Evolutionary conservation across 1,139 yeast genomes (phyloP).

Genomic region (Spencermartinsiella ligniputridi): DNA sequence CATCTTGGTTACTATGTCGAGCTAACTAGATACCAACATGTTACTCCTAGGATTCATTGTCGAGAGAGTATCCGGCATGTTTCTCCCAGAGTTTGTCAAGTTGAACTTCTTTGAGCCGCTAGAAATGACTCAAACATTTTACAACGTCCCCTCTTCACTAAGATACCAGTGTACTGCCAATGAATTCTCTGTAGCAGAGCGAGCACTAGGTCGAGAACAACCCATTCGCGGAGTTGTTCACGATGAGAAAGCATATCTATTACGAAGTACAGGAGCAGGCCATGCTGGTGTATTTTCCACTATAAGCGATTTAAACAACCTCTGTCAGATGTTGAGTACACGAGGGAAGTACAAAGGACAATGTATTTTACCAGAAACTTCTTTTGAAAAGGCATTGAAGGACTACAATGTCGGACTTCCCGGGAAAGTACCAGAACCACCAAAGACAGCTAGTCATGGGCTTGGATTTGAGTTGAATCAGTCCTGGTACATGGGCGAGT

Average conservation of each 20-base stretch:
- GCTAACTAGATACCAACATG: slow-evolving; percentile 8
- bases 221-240: slow-evolving; percentile 21
- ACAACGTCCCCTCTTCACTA: slow-evolving; percentile 2
- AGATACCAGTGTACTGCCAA: slow-evolving; percentile 13
- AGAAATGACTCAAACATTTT: slow-evolving; percentile 17
- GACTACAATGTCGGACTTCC: slow-evolving; percentile 15
- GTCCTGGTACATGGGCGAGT: slow-evolving; percentile 15
- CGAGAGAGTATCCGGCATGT: slow-evolving; percentile 12
- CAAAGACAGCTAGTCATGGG: slow-evolving; percentile 12
- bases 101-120: slow-evolving; percentile 11
- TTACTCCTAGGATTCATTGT: slow-evolving; percentile 15
- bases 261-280: slow-evolving; percentile 16
- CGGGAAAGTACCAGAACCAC: slow-evolving; percentile 8
- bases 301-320: slow-evolving; percentile 13
- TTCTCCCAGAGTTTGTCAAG: slow-evolving; percentile 11
- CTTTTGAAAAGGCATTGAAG: slow-evolving; percentile 13
- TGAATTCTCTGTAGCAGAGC: slow-evolving; percentile 15
- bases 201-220: slow-evolving; percentile 12
- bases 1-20: no score
- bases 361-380: slow-evolving; percentile 8
- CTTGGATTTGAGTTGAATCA: slow-evolving; percentile 20
- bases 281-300: slow-evolving; percentile 22
- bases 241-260: slow-evolving; percentile 19
- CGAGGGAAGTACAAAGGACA: slow-evolving; percentile 15
- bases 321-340: slow-evolving; percentile 19